Evolutionary conservation across 148 eudicot species (phyloP).

Genomic region (Camellia lanceoleosa): DNA sequence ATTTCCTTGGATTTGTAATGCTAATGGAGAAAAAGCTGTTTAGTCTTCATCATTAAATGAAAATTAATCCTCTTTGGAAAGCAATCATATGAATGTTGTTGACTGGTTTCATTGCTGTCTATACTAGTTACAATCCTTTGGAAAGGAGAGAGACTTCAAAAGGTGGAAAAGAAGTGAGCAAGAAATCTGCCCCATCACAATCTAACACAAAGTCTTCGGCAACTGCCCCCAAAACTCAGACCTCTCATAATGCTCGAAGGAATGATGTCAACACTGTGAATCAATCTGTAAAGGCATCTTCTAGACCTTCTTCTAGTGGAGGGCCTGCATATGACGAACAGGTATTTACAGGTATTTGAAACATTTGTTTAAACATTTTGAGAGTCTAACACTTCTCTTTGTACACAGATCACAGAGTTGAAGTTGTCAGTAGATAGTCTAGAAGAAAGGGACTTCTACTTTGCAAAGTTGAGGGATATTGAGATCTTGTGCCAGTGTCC

Average conservation of each 20-base stretch:
- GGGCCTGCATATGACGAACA: constrained; percentile 57
- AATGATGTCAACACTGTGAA: constrained; percentile 38
- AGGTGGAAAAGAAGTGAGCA: constrained; percentile 72
- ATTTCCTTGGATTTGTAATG: too few species aligned
- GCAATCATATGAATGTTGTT: neutral
- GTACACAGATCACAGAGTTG: constrained; percentile 73
- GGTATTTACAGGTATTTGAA: constrained; percentile 30
- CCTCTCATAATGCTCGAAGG: constrained; percentile 52
- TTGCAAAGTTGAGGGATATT: constrained; percentile 80
- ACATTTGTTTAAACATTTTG: neutral
- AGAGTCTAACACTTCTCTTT: constrained; percentile 7
- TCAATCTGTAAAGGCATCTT: constrained; percentile 43
- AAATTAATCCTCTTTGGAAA: neutral
- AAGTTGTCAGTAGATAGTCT: constrained; percentile 80
- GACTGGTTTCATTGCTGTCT: neutral
- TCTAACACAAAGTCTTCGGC: constrained; percentile 43
- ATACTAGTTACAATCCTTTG: constrained; percentile 64
- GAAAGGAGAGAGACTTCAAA: constrained; percentile 82
- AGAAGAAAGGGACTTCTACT: constrained; percentile 94
- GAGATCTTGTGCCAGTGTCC: constrained; percentile 87
- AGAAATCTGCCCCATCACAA: constrained; percentile 55
- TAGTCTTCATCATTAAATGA: too few species aligned
- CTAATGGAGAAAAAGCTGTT: too few species aligned
- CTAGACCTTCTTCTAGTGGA: constrained; percentile 52
- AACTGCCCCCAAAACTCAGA: constrained; percentile 43